These are phyloP conservation scores for Micractinium sp. DNA, from an alignment of 139 green algal species.

Conservation along the genomic window DNA sequence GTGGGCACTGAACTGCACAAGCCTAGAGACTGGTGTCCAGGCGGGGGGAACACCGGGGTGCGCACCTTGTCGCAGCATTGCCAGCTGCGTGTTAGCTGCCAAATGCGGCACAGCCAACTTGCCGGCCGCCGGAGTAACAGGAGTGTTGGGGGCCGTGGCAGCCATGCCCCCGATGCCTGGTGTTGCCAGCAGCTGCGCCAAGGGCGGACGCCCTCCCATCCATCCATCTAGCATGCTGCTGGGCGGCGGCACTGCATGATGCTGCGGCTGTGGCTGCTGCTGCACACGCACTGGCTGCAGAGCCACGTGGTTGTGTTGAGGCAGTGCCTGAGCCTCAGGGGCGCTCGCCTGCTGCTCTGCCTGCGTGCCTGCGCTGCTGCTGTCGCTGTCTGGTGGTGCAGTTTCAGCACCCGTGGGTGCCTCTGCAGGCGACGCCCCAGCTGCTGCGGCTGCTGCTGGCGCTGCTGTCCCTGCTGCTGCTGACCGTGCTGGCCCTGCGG, in stretches of 20 bases:
- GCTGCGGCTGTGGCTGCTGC: neutral
- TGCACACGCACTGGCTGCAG: neutral
- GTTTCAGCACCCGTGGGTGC: neutral
- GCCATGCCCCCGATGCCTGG: neutral
- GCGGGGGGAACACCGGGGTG: neutral
- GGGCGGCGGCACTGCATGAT: neutral
- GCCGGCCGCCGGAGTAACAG: neutral
- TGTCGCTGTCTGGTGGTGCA: neutral
- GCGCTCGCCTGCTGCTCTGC: neutral
- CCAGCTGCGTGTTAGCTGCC: conserved; percentile 1
- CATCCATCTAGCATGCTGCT: neutral
- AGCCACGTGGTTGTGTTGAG: too few species aligned
- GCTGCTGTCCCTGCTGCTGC: neutral
- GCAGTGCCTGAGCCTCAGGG: too few species aligned
- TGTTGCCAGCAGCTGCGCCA: neutral
- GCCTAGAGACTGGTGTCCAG: neutral
- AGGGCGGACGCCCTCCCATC: neutral
- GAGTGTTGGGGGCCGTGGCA: conserved; percentile 23
- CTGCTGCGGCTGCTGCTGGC: neutral
- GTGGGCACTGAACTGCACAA: neutral
- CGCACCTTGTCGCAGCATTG: conserved; percentile 18
- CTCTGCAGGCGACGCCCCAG: neutral
- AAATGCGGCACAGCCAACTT: neutral
- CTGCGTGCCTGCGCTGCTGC: neutral
- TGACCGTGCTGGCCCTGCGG: neutral